Base-by-base conservation (phyloP, 2,329 filamentous ascomycete species). In the Verruconis gallopava region DNA sequence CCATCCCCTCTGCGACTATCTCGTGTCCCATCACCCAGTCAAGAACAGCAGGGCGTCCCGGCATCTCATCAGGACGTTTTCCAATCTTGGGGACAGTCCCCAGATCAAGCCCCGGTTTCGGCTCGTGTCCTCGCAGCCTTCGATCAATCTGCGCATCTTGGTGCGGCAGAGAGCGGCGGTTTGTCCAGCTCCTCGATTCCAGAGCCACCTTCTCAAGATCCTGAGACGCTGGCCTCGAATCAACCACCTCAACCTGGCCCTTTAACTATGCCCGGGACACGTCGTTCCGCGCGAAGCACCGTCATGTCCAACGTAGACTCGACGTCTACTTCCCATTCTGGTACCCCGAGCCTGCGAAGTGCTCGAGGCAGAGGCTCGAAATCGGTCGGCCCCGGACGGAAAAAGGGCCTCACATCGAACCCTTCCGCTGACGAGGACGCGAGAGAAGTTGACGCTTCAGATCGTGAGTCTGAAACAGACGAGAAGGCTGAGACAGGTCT, bases 251-350 rank as follows among this genome's bases (percentile, higher is more conserved):
- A 28, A 32, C 19, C 38, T 30, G 38, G 33, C 32, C 33, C 25
- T 20, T 32, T 40, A 13, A 28, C 25, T 14, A 42, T 42, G 40
- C 40, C 40, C 9, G 32, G 33, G 20, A 42, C 40, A 36, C 40
- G 40, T 17, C 30, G 40, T 12, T 42, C 40, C n/a, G 20, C 22
- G 19, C 40, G 40, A 4, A 36, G 22, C 5, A 17, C 25, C 13
- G 32, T 18, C 15, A 14, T 20, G 6, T 13, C 21, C 5, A 36
- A 36, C 15, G 6, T 11, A 3, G 25, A 14, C 12, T 33, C 30
- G 11, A 20, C 22, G 20, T 11, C 9, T 12, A 13, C 15, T 33
- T 30, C 38, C 15, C 18, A 18, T 2, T 5, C 22, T 17, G 25
- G 15, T 17, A 19, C 25, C 11, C 21, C 40, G 17, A 36, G 15